A percentile compares a stretch with the other conserved stretches of the same genome.
Conservation (phyloP, 169 alveolate genomes). For the Babesia bovis region DNA sequence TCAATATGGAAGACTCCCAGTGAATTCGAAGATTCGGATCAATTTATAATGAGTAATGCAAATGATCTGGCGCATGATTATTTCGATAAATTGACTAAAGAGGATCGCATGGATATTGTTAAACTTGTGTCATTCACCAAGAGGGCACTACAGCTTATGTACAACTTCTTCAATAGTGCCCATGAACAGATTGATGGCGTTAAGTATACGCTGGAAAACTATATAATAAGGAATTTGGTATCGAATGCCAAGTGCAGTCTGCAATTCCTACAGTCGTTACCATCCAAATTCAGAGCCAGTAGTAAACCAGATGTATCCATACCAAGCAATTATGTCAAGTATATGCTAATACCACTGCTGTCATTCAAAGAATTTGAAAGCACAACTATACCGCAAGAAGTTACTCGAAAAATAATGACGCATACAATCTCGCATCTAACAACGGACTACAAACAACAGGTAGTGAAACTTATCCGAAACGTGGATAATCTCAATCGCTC, state of each 20-base stretch:
- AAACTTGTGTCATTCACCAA: constrained; percentile 10
- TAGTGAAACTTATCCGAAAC: constrained; percentile 28
- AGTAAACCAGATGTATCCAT: constrained; percentile 13
- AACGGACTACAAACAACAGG: constrained; percentile 37
- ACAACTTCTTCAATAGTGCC: constrained; percentile 19
- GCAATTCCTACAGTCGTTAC: constrained; percentile 64
- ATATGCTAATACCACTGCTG: constrained; percentile 52
- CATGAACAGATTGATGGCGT: constrained; percentile 24
- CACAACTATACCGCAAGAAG: constrained; percentile 26
- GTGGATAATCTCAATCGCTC: constrained; percentile 59
- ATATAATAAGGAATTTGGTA: constrained; percentile 26
- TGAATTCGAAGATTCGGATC: neutral
- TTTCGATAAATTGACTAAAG: neutral
- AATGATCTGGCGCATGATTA: neutral
- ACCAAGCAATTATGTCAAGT: constrained; percentile 60
- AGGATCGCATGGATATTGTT: constrained; percentile 2
- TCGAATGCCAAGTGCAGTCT: constrained; percentile 48
- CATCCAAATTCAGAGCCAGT: constrained; percentile 55
- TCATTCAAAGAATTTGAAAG: constrained; percentile 60
- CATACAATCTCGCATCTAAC: constrained; percentile 37
- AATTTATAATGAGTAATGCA: neutral
- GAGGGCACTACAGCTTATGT: constrained; percentile 1
- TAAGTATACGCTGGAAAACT: constrained; percentile 35
- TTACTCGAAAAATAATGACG: constrained; percentile 34
- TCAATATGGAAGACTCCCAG: neutral